phyloP scores from a whole-genome alignment of 257 asterid genomes.

The Salvia miltiorrhiza region DNA sequence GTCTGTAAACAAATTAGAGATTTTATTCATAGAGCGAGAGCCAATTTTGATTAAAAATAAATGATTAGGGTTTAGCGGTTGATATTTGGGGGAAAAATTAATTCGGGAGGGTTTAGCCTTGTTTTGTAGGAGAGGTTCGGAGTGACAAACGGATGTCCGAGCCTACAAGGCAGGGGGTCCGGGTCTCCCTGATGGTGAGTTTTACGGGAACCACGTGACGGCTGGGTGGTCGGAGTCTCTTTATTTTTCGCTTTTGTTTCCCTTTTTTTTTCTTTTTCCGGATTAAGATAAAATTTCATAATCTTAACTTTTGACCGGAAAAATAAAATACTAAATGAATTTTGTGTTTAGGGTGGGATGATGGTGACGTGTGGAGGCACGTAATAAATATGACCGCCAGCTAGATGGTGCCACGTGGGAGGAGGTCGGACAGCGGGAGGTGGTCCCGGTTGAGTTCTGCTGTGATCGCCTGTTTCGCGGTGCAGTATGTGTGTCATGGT shows the following conservation, averaged over 20 bases:
- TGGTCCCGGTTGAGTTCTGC: constrained; percentile 20
- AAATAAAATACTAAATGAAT: background rate
- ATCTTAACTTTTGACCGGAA: constrained; percentile 3
- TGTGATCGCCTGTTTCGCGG: constrained; percentile 6
- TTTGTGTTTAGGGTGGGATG: constrained; percentile 10
- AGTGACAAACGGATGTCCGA: constrained; percentile 63
- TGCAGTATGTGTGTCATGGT: background rate
- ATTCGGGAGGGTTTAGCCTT: constrained; percentile 2
- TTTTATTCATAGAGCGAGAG: background rate
- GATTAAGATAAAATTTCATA: background rate
- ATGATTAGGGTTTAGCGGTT: background rate
- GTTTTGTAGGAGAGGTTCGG: constrained; percentile 28
- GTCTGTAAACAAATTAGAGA: background rate
- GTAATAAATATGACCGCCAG: constrained; percentile 29
- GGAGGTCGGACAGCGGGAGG: constrained; percentile 25
- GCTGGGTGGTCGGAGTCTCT: constrained; percentile 20
- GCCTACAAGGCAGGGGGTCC: constrained; percentile 47
- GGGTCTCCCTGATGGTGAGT: constrained; percentile 18
- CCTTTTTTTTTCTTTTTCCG: background rate
- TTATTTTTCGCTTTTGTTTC: background rate
- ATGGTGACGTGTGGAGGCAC: constrained; percentile 32
- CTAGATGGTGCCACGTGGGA: constrained; percentile 31
- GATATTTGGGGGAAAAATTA: background rate
- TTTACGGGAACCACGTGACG: constrained; percentile 58
- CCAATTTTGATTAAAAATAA: background rate